Conservation (phyloP, 2,329 filamentous ascomycete genomes). For the Trichoderma harzianum region DNA sequence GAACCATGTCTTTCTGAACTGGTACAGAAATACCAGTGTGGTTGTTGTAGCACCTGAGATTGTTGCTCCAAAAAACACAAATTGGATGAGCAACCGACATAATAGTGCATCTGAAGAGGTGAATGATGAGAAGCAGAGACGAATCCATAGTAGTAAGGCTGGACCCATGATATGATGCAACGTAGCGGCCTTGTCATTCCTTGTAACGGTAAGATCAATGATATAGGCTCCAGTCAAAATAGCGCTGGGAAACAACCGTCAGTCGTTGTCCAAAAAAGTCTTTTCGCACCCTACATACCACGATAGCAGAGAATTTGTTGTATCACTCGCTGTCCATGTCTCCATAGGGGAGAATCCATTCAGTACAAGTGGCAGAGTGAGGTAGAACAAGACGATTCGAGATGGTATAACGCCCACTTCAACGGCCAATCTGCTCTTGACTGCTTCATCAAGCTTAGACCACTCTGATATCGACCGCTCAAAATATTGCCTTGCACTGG, state of each 20-base stretch:
- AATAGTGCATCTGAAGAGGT: background rate
- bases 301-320: background rate
- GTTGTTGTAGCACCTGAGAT: background rate
- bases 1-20: background rate
- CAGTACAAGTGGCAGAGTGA: background rate
- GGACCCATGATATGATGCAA: constrained; percentile 3
- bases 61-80: background rate
- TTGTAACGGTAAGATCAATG: constrained; percentile 1
- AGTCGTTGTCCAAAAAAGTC: background rate
- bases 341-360: background rate
- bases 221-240: constrained; percentile 3
- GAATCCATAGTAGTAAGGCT: background rate
- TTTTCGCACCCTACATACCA: background rate
- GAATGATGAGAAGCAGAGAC: background rate
- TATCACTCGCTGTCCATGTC: background rate
- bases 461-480: background rate
- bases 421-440: background rate
- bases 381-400: background rate
- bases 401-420: background rate
- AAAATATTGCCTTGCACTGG: background rate
- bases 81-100: background rate
- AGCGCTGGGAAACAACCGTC: background rate
- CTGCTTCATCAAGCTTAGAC: background rate
- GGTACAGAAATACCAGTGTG: background rate
- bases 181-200: background rate